Evolutionary conservation across 192 early-diverging fungal genomes (phyloP), one percentile per base, ranked within the genome.

Genomic region (Geranomyces michiganensis): DNA sequence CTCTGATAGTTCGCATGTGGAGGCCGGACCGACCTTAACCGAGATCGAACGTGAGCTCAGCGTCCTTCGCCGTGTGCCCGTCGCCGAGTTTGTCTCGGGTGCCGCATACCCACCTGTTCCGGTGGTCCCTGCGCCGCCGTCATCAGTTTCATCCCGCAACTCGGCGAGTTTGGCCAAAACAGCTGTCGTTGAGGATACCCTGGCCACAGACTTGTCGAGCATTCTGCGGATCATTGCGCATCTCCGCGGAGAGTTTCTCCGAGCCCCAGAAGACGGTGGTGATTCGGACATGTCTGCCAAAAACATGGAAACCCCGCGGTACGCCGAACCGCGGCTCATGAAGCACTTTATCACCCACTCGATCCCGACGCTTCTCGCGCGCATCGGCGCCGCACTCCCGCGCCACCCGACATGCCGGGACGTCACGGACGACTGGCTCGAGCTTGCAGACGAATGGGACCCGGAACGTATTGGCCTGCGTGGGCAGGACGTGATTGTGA

Each of bases 211-310:
- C 62, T 41, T 64, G 17, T 17, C 33, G 21, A 45, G 21, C 10
- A 64, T 64, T 21, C 10, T 45, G 21, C 62, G 62, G 33, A 19
- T 64, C 43, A 41, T 64, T 21, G 62, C 62, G 2, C 62, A 64
- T 29, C 13, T 64, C 8, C 62, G 62, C 30, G 62, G 62, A 3
- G 62, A 64, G 21, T 64, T 45, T 41, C 32, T 45, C 41, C 33
- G 29, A 3, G 7, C 58, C 8, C 58, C 58, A 26, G 58, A 33
- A 7, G 58, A 32, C 58, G 4, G 51, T 55, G 51, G 14, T 55
- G 51, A 27, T 24, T 24, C 26, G 6, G 8, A n/a, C 7, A 2
- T 14, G 3, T 3, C 26, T n/a, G 51, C 14, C 3, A 29, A 33
- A 26, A 60, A 27, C 31, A 19, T 7, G 8, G 21, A 33, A 60